These are phyloP conservation scores for Ganoderma multipileum DNA, from an alignment of 1,284 basidiomycete species.

Conservation along the genomic window DNA sequence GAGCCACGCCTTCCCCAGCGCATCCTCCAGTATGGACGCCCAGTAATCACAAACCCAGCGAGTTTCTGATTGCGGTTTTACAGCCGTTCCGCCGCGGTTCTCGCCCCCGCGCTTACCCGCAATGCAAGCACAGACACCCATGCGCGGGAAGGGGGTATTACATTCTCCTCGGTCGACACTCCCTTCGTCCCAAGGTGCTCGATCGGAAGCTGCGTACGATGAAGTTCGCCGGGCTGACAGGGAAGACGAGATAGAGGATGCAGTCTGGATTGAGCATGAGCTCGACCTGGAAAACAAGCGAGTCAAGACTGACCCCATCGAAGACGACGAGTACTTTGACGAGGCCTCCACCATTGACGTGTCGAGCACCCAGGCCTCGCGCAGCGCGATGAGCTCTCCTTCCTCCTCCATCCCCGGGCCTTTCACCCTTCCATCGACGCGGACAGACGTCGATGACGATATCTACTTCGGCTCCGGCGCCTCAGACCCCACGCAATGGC, in stretches of 20 bases:
- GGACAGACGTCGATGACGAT: background rate
- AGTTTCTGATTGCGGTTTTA: conserved; percentile 20
- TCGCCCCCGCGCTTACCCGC: conserved; percentile 19
- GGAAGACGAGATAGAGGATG: conserved; percentile 15
- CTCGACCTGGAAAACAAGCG: too few relatives aligned
- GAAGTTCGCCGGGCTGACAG: conserved; percentile 23
- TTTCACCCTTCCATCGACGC: background rate
- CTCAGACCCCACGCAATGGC: conserved; percentile 5
- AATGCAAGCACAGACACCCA: conserved; percentile 18
- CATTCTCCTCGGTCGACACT: background rate
- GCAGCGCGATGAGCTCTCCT: conserved; percentile 15
- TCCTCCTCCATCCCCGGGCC: conserved; percentile 12
- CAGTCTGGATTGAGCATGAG: background rate
- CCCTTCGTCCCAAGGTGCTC: conserved; percentile 1
- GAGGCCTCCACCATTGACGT: too few relatives aligned
- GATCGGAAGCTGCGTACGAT: conserved; percentile 24
- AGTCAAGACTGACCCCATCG: conserved; percentile 1
- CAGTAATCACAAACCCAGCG: conserved; percentile 7
- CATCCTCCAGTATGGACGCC: conserved; percentile 8
- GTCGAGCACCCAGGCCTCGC: conserved; percentile 12
- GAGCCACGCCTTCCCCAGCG: conserved; percentile 13
- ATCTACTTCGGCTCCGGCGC: conserved; percentile 17
- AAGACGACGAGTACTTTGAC: conserved; percentile 22
- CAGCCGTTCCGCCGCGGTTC: background rate
- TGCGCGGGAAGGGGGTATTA: background rate